These are phyloP conservation scores for Gymnopus androsaceus DNA, from an alignment of 1,284 basidiomycete species.

Conservation along the genomic window DNA sequence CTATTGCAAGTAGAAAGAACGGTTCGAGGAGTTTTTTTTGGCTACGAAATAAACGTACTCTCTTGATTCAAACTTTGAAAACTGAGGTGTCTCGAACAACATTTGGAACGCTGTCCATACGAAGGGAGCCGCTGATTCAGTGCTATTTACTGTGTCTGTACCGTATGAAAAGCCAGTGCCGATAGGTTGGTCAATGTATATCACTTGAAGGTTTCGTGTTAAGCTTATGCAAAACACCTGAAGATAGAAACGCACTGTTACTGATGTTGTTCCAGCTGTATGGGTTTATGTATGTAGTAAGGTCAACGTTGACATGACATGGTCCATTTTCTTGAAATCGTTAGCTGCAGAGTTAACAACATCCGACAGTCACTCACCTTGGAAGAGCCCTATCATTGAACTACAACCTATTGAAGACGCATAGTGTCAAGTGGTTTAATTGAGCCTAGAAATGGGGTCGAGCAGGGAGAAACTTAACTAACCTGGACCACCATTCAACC, in stretches of 20 bases:
- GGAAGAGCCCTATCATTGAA: slow-evolving; percentile 58
- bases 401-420: slow-evolving; percentile 14
- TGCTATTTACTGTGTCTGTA: slow-evolving; percentile 50
- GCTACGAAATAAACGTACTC: slow-evolving; percentile 41
- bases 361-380: slow-evolving; percentile 36
- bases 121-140: slow-evolving; percentile 40
- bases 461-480: no score
- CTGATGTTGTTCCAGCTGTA: slow-evolving; percentile 71
- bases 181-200: slow-evolving; percentile 79
- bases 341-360: background rate
- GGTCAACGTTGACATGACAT: slow-evolving; percentile 55
- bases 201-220: slow-evolving; percentile 43
- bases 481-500: slow-evolving; percentile 63
- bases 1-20: slow-evolving; percentile 30
- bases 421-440: no score
- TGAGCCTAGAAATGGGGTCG: background rate
- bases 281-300: slow-evolving; percentile 55
- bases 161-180: slow-evolving; percentile 70
- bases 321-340: slow-evolving; percentile 52
- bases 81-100: slow-evolving; percentile 62
- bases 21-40: background rate
- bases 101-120: slow-evolving; percentile 70
- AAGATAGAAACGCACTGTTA: slow-evolving; percentile 48
- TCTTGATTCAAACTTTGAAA: slow-evolving; percentile 57
- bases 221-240: background rate